Evolutionary conservation across 2,329 filamentous ascomycete species (phyloP).

Genomic region (Myotisia sp.): DNA sequence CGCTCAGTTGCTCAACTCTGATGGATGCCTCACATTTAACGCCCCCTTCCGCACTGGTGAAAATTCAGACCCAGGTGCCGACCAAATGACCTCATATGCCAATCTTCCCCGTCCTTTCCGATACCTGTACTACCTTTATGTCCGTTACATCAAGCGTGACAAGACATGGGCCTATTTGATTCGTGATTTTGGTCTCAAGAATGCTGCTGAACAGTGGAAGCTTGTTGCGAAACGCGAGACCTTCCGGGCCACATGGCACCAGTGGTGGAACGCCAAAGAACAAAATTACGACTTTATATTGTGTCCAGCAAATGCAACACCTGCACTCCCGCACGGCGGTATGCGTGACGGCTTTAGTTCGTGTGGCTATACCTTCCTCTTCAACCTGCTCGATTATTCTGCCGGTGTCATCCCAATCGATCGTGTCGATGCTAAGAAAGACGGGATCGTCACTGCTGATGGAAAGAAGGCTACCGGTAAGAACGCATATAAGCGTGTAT

Average conservation of each 20-base stretch:
- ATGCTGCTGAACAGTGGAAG: conserved; percentile 66
- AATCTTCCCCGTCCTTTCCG: conserved; percentile 58
- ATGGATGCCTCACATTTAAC: conserved; percentile 68
- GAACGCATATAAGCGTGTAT: conserved; percentile 28
- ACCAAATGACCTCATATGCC: conserved; percentile 61
- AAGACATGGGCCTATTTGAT: conserved; percentile 64
- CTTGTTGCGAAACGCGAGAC: conserved; percentile 62
- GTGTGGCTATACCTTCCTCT: conserved; percentile 87
- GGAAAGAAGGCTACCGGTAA: conserved; percentile 24
- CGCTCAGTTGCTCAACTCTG: conserved; percentile 66
- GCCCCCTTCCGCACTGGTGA: conserved; percentile 65
- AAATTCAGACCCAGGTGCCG: conserved; percentile 62
- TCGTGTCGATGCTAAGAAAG: conserved; percentile 60
- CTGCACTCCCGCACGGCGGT: conserved; percentile 70
- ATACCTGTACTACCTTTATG: conserved; percentile 77
- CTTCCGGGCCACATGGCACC: conserved; percentile 65
- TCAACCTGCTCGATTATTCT: conserved; percentile 84
- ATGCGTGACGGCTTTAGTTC: conserved; percentile 76
- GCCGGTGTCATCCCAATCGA: conserved; percentile 72
- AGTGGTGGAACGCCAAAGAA: conserved; percentile 64
- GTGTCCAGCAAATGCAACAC: conserved; percentile 76
- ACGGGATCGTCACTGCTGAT: conserved; percentile 43
- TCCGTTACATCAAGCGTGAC: conserved; percentile 69
- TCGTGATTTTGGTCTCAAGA: conserved; percentile 57
- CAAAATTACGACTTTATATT: conserved; percentile 66